Evolutionary conservation across 805 yeast genomes (phyloP).

Genomic region (Saccharomycopsis oosterbeekiorum): DNA sequence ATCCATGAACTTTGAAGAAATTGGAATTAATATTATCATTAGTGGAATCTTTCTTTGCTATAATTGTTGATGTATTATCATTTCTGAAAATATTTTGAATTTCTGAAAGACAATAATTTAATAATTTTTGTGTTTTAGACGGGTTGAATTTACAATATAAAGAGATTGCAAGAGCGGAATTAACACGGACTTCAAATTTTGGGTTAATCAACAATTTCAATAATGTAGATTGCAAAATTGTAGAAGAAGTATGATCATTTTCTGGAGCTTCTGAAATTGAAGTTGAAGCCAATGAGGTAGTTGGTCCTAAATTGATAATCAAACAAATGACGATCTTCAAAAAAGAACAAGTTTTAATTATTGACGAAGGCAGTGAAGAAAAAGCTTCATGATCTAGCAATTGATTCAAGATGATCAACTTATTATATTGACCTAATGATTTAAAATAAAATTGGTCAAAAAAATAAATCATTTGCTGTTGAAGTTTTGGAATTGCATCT

Average conservation of each 20-base stretch:
- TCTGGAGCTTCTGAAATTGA: slow-evolving; percentile 25
- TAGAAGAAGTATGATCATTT: slow-evolving; percentile 23
- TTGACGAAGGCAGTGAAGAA: neutral
- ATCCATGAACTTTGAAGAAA: slow-evolving; percentile 30
- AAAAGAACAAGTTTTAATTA: slow-evolving; percentile 16
- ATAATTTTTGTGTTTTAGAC: slow-evolving; percentile 27
- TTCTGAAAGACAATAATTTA: slow-evolving; percentile 16
- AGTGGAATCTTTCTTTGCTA: slow-evolving; percentile 2
- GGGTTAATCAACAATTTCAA: slow-evolving; percentile 30
- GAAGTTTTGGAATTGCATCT: neutral
- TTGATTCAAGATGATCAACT: slow-evolving; percentile 20
- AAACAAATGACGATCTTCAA: slow-evolving; percentile 18
- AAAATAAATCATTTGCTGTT: slow-evolving; percentile 20
- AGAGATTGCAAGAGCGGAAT: slow-evolving; percentile 30
- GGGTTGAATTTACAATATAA: slow-evolving; percentile 27
- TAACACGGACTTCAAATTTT: slow-evolving; percentile 32
- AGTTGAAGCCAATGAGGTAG: slow-evolving; percentile 19
- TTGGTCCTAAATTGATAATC: slow-evolving; percentile 22
- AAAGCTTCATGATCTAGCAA: slow-evolving; percentile 21
- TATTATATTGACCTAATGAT: slow-evolving; percentile 28
- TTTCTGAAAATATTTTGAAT: slow-evolving; percentile 16
- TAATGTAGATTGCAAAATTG: neutral
- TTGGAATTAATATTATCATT: slow-evolving; percentile 12
- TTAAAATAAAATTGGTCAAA: slow-evolving; percentile 21
- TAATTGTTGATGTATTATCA: neutral